A percentile compares a stretch with the other conserved stretches of the same genome.
These are phyloP conservation scores for Penicillium sp. DNA, from an alignment of 2,329 filamentous ascomycete species.

Conservation along the genomic window DNA sequence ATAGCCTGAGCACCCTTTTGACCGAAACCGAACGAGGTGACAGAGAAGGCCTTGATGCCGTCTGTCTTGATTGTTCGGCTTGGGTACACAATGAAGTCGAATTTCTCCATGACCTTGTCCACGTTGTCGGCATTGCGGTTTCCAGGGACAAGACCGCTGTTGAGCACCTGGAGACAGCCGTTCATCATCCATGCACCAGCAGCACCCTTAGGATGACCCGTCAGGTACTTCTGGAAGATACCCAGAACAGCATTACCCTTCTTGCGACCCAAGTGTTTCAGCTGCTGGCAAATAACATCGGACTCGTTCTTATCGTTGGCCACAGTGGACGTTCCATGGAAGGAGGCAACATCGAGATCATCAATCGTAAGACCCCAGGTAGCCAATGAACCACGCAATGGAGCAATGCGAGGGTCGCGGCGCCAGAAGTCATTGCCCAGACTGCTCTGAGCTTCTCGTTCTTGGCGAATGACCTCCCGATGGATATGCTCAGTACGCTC, in stretches of 20 bases:
- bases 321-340: conserved; percentile 97
- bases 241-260: conserved; percentile 95
- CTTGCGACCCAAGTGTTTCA: conserved; percentile 87
- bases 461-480: conserved; percentile 80
- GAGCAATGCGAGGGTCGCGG: conserved; percentile 86
- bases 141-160: conserved; percentile 87
- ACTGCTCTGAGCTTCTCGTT: conserved; percentile 87
- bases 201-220: conserved; percentile 97
- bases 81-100: conserved; percentile 96
- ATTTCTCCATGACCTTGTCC: conserved; percentile 93
- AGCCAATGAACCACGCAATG: conserved; percentile 89
- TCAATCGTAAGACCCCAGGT: conserved; percentile 98
- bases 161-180: conserved; percentile 91
- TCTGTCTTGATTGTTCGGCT: conserved; percentile 95
- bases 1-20: conserved; percentile 98
- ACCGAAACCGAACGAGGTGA: conserved; percentile 98
- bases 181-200: conserved; percentile 99
- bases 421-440: conserved; percentile 99
- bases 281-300: conserved; percentile 92
- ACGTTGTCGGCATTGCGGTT: conserved; percentile 99
- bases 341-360: conserved; percentile 89
- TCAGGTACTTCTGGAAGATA: conserved; percentile 99
- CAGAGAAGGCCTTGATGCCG: conserved; percentile 96
- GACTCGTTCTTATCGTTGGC: conserved; percentile 99
- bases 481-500: conserved; percentile 85